phyloP scores from a whole-genome alignment of 164 flowering plant genomes.

The Platanus orientalis region DNA sequence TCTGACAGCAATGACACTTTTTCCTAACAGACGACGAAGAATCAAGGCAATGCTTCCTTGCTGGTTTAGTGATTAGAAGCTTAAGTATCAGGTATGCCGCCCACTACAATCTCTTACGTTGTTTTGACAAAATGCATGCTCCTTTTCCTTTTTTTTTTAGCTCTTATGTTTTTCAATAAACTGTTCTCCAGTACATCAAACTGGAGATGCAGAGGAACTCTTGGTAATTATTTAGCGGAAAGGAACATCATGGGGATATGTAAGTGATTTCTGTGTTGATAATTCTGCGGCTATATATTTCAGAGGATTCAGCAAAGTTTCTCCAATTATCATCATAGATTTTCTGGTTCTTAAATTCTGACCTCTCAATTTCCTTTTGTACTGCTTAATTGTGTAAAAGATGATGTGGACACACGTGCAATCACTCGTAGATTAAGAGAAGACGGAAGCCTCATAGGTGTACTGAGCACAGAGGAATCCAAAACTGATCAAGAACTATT shows the following conservation, averaged over 20 bases:
- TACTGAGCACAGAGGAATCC: constrained; percentile 66
- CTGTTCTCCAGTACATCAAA: constrained; percentile 58
- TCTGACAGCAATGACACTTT: not conserved
- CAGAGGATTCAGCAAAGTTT: not conserved
- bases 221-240: constrained; percentile 62
- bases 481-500: constrained; percentile 65
- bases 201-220: constrained; percentile 63
- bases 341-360: not conserved
- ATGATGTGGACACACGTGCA: constrained; percentile 94
- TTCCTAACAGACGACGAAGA: constrained; percentile 68
- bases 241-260: constrained; percentile 91
- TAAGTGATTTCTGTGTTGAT: constrained; percentile 26
- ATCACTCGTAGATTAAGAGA: constrained; percentile 80
- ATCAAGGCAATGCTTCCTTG: constrained; percentile 72
- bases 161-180: constrained; percentile 2
- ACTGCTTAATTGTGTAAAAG: constrained; percentile 32
- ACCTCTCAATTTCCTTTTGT: constrained; percentile 2
- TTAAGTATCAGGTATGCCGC: constrained; percentile 58
- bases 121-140: not conserved
- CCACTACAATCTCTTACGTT: not conserved
- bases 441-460: constrained; percentile 85
- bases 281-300: not conserved
- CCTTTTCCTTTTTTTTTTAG: not conserved
- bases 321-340: not conserved
- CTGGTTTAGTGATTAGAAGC: constrained; percentile 75